Base-by-base conservation (phyloP, 2,329 filamentous ascomycete genomes). In the Diaporthe capsici region DNA sequence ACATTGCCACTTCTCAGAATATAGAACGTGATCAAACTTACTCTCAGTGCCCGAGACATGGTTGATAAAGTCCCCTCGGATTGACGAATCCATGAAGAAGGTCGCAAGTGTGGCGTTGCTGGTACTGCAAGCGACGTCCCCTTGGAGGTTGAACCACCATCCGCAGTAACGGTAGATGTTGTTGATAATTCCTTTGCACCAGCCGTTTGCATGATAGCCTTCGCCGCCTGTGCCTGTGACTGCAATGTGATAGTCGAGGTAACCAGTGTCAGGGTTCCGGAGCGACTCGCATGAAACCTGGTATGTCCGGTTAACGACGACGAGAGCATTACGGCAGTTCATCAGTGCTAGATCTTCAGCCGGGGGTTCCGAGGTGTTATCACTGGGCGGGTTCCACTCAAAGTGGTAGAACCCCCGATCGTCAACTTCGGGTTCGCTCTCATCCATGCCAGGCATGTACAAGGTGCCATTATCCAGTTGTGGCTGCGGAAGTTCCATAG, bases 181-280 rank as follows among this genome's bases (percentile, higher is more conserved):
- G 5, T 49, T 47, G 1, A 49, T 37, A 2, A 68, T 53, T 9
- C 20, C 20, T 12, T 68, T 51, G 4, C 63, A 68, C 63, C 63
- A 68, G 12, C 63, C 63, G 1, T 34, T 49, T 17, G 44, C 63
- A 22, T 34, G 28, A 31, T 68, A 68, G 22, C 63, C 63, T 10
- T 17, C 17, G 13, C 47, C 28, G 3, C 63, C 63, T 2, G 47
- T 68, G 31, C 63, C 63, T 10, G 63, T 68, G 44, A 68, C 63
- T 15, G 44, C 63, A 15, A 68, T 68, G 20, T 68, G 28, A 51
- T 68, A 68, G 31, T 37, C 42, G 22, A 68, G 44, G 7, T 8
- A 51, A 6, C 7, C 22, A 4, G 13, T 68, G 44, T 20, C 63
- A 3, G 31, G 4, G 47, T 68, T 31, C 31, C 34, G 31, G 22